A percentile compares a stretch with the other conserved stretches of the same genome.
Conservation (phyloP, 495 filamentous ascomycete species). For the Oidiodendron maius region DNA sequence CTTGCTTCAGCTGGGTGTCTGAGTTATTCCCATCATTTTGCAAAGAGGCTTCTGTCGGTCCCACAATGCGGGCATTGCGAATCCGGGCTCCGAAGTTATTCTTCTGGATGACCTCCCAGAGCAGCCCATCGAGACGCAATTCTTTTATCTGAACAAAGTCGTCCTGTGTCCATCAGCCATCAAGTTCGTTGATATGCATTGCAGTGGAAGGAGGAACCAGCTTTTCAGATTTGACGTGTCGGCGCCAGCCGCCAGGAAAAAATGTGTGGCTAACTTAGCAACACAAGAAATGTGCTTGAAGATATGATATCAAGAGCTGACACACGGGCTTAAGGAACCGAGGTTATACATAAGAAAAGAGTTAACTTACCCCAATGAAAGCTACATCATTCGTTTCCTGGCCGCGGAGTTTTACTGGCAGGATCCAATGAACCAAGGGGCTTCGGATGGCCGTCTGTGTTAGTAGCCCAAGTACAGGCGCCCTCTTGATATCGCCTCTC, state of each 20-base stretch:
- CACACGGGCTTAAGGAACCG: no score
- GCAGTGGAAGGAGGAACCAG: no score
- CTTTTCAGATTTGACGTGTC: no score
- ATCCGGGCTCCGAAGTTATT: constrained; percentile 69
- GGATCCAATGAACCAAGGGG: constrained; percentile 67
- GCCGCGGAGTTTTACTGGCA: constrained; percentile 72
- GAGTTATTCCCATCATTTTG: constrained; percentile 10
- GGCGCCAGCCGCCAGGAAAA: no score
- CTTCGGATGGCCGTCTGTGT: constrained; percentile 72
- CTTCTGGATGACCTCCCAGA: constrained; percentile 67
- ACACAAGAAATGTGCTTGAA: no score
- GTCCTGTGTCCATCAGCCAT: constrained; percentile 40
- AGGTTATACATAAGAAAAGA: no score
- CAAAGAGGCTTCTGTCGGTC: constrained; percentile 11
- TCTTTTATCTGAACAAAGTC: constrained; percentile 67
- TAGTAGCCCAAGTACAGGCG: constrained; percentile 60
- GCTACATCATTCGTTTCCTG: constrained; percentile 74
- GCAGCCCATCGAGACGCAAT: constrained; percentile 51
- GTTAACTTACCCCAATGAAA: constrained; percentile 68
- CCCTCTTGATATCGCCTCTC: constrained; percentile 21
- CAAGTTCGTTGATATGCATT: not conserved
- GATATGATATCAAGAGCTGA: no score
- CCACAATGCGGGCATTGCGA: constrained; percentile 55
- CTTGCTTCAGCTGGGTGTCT: constrained; percentile 25
- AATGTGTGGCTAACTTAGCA: no score